phyloP scores from a whole-genome alignment of 352 stramenopile species.

The Phytophthora capsici region DNA sequence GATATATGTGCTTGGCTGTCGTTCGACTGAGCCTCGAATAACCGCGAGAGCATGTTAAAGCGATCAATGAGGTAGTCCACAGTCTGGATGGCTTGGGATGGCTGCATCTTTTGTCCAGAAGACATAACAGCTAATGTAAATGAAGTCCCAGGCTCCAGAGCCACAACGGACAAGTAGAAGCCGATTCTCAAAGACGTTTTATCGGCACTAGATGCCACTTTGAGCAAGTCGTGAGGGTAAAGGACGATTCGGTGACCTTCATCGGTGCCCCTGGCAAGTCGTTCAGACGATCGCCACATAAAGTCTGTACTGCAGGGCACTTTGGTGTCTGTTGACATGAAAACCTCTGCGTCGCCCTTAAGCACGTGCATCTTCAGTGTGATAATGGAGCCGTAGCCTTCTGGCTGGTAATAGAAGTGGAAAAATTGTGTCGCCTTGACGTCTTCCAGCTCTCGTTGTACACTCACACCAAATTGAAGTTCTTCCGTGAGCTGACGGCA shows the following conservation, averaged over 20 bases:
- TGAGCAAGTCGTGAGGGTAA: conserved; percentile 57
- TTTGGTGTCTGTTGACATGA: conserved; percentile 74
- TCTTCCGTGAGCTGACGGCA: conserved; percentile 57
- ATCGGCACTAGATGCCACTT: conserved; percentile 4
- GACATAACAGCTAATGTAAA: conserved; percentile 68
- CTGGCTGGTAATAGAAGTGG: conserved; percentile 58
- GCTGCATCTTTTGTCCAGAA: conserved; percentile 65
- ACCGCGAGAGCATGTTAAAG: conserved; percentile 68
- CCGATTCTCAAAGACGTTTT: conserved; percentile 8
- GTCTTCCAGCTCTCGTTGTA: conserved; percentile 34
- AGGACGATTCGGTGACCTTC: conserved; percentile 61
- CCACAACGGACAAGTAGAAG: conserved; percentile 72
- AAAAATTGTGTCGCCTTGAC: conserved; percentile 46
- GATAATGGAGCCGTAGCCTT: conserved; percentile 52
- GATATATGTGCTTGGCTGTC: background rate
- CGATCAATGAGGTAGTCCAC: conserved; percentile 73
- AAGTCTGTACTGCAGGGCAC: conserved; percentile 70
- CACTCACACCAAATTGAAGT: conserved; percentile 54
- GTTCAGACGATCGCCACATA: conserved; percentile 64
- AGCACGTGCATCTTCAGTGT: conserved; percentile 62
- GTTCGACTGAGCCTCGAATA: conserved; percentile 29
- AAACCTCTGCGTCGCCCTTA: conserved; percentile 61
- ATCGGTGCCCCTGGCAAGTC: conserved; percentile 12
- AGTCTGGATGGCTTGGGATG: conserved; percentile 61
- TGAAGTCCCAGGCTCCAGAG: conserved; percentile 39